Conservation (phyloP, 2,329 filamentous ascomycete genomes). For the Monilinia fructicola region DNA sequence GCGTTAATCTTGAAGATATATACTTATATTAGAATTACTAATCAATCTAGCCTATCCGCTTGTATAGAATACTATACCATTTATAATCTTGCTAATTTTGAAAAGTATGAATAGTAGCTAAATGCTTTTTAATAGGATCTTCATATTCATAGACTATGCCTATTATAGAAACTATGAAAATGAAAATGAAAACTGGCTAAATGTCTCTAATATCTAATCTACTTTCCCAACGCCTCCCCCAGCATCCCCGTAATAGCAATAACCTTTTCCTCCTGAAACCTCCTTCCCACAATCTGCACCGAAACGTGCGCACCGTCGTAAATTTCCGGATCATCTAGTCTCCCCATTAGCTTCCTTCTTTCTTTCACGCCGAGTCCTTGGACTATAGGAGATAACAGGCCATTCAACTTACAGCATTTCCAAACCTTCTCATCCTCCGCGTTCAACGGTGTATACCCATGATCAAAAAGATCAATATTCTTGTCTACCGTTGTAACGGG, state of each 20-base stretch:
- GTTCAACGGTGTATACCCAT: constrained; percentile 35
- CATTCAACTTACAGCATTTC: constrained; percentile 36
- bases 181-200: no score
- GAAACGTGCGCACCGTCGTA: constrained; percentile 38
- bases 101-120: no score
- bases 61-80: no score
- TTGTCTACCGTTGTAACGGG: constrained; percentile 48
- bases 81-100: no score
- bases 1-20: no score
- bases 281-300: constrained; percentile 38
- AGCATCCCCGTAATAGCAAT: constrained; percentile 44
- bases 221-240: constrained; percentile 36
- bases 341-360: constrained; percentile 7
- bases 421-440: constrained; percentile 35
- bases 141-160: no score
- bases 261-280: constrained; percentile 40
- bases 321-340: constrained; percentile 29
- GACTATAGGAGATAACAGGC: not conserved
- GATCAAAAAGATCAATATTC: constrained; percentile 39
- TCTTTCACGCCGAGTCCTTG: not conserved
- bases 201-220: not conserved
- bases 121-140: no score
- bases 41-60: no score
- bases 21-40: no score
- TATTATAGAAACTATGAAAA: no score